Conservation (phyloP, 306 rosid species). For the Purshia tridentata region DNA sequence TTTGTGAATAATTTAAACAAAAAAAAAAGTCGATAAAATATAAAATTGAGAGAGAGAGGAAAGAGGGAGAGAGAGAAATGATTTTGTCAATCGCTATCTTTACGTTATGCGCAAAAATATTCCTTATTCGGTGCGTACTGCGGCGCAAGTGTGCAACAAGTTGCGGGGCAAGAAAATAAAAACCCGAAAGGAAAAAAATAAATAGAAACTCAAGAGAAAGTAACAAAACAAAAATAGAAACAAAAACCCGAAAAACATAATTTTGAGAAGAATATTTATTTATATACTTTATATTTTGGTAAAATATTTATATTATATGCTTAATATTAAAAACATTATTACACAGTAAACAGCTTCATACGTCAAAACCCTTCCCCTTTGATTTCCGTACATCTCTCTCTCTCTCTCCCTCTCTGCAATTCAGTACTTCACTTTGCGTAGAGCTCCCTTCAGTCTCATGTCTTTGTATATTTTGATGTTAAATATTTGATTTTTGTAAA, state of each 20-base stretch:
- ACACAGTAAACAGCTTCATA: not conserved
- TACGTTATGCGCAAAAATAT: not conserved
- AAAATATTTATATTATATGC: not conserved
- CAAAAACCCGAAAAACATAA: not conserved
- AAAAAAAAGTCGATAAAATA: too few relatives aligned
- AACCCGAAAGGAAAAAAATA: not conserved
- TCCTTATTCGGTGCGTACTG: constrained; percentile 3
- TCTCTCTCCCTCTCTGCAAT: not conserved
- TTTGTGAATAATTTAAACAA: too few relatives aligned
- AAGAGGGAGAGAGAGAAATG: too few relatives aligned
- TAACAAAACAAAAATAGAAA: not conserved
- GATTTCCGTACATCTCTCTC: constrained; percentile 31
- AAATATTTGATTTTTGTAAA: not conserved
- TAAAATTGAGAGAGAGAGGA: too few relatives aligned
- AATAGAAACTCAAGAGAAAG: not conserved
- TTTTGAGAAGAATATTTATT: not conserved
- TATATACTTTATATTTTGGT: too few relatives aligned
- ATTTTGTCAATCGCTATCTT: not conserved
- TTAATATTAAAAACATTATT: not conserved
- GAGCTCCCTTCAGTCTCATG: constrained; percentile 55
- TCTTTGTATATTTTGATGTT: constrained; percentile 23
- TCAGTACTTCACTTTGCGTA: not conserved
- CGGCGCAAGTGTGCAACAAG: not conserved
- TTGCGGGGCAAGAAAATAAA: not conserved
- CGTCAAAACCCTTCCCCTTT: constrained; percentile 23